Base-by-base conservation (phyloP, 148 eudicot genomes). In the Rhododendron ferrugineum region DNA sequence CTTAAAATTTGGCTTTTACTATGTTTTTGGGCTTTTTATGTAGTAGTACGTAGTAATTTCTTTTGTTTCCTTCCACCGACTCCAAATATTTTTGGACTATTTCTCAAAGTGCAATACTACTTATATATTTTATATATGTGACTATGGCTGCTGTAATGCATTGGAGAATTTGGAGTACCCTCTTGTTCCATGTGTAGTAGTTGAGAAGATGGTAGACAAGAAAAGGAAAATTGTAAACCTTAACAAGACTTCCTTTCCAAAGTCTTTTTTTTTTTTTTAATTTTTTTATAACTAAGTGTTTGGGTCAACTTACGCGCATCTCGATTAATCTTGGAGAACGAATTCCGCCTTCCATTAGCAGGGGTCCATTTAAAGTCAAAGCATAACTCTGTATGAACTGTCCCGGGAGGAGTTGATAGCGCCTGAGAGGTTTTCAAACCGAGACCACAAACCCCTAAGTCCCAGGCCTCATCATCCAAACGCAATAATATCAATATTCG, bases 241-340 rank as follows among this genome's bases (percentile, higher is more conserved):
- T 15, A 11, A 1, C 6, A 30, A 70, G 75, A 70, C 75, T 30
- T 30, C 2, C 4, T 26, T 64, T 26, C 8, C 15, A 64, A 9
- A 68, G 11, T 16, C 22, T 54, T 0, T 16, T 3, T 15, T 54
- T 54, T 18, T 4, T 16, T 15, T 4, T 54, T n/a, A n/a, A n/a
- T 18, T 5, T 2, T 15, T 2, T 14, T 0, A 0, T 52, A 2
- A 15, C 1, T 2, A 15, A 15, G 3, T 3, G 20, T 52, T 0
- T 13, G 1, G 5, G 1, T 3, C 22, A 54, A 54, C 60, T 54
- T 54, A 18, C 1, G 16, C 22, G 1, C 23, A 18, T 4, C 60
- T 54, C 6, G 4, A 54, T 54, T 16, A 18, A 54, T 54, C 23
- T 54, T 54, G 16, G 18, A 52, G 1, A 15, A 50, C 56, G 1